A percentile compares a stretch with the other conserved stretches of the same genome.
phyloP scores from a whole-genome alignment of 192 early-diverging fungal genomes.

The Umbelopsis isabellina region DNA sequence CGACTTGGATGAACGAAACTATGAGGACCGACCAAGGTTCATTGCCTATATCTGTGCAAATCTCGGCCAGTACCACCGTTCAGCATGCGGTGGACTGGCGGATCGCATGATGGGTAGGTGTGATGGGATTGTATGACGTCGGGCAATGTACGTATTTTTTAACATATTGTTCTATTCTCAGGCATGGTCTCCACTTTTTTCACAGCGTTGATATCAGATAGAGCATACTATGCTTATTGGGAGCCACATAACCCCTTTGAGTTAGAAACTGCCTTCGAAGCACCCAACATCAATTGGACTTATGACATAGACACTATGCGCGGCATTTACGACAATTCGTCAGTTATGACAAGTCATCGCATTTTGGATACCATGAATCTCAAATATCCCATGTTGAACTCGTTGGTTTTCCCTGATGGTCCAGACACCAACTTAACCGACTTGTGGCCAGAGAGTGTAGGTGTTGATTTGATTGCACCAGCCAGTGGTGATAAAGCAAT shows the following conservation, averaged over 20 bases:
- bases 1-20: conserved; percentile 12
- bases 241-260: conserved; percentile 26
- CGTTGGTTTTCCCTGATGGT: conserved; percentile 6
- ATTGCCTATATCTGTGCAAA: conserved; percentile 37
- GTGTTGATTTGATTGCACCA: neutral
- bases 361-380: conserved; percentile 17
- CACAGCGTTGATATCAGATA: conserved; percentile 37
- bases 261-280: conserved; percentile 38
- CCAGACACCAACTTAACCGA: conserved; percentile 1
- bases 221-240: conserved; percentile 42
- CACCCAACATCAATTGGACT: conserved; percentile 43
- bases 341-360: neutral
- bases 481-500: too few relatives aligned
- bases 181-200: conserved; percentile 48
- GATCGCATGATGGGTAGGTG: conserved; percentile 40
- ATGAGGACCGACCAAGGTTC: conserved; percentile 29
- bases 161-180: neutral
- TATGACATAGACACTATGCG: conserved; percentile 29
- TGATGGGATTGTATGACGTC: too few relatives aligned
- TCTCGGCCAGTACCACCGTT: conserved; percentile 6
- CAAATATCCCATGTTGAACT: neutral
- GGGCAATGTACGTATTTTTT: too few relatives aligned
- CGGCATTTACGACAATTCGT: conserved; percentile 12
- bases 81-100: conserved; percentile 43
- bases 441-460: conserved; percentile 23